Conservation (phyloP, 305 asterid genomes). For the Fraxinus platypoda region DNA sequence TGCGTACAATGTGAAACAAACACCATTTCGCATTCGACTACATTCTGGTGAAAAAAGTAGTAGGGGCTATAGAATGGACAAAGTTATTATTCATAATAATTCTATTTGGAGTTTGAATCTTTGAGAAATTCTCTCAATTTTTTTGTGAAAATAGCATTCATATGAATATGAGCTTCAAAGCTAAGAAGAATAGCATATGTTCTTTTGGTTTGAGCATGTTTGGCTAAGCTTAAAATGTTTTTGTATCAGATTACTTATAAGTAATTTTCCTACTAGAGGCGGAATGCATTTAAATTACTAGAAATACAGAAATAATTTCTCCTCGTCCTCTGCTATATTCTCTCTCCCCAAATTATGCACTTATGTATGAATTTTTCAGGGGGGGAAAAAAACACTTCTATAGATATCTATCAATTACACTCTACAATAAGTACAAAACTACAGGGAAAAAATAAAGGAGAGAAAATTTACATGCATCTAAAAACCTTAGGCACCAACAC, state of each 20-base stretch:
- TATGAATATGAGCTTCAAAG: neutral
- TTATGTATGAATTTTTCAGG: neutral
- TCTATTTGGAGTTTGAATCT: neutral
- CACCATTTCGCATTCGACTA: neutral
- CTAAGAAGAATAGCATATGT: neutral
- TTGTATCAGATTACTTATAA: neutral
- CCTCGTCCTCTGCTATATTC: neutral
- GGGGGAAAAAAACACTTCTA: constrained; percentile 22
- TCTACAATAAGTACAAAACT: constrained; percentile 45
- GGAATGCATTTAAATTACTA: neutral
- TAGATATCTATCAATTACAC: constrained; percentile 22
- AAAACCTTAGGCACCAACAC: constrained; percentile 26
- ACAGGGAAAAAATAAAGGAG: too few relatives aligned
- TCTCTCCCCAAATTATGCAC: neutral
- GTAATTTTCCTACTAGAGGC: neutral
- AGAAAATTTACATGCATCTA: constrained; percentile 28
- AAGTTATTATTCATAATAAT: neutral
- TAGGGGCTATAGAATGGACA: neutral
- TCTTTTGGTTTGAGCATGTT: neutral
- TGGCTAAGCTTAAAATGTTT: neutral
- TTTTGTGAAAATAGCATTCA: neutral
- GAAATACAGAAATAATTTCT: neutral
- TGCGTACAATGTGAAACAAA: neutral
- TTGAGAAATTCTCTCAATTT: neutral
- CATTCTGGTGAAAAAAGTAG: neutral